Conservation (phyloP, 345 rosid species). For the Firmiana major region DNA sequence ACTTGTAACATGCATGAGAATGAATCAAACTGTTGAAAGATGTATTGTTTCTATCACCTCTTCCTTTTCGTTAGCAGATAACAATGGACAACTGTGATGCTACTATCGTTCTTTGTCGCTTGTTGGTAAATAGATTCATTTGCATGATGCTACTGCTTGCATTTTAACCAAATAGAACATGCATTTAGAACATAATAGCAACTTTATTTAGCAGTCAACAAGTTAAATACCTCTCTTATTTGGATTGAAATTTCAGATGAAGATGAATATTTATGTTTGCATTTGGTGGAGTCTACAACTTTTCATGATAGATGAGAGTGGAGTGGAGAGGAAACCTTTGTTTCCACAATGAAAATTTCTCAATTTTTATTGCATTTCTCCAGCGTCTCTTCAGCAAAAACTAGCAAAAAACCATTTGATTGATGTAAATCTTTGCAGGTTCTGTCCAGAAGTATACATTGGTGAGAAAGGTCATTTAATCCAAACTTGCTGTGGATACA, state of each 20-base stretch:
- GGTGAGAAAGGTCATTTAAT: constrained; percentile 88
- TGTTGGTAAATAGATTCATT: background rate
- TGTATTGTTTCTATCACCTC: background rate
- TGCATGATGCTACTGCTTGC: background rate
- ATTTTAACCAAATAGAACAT: background rate
- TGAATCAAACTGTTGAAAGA: background rate
- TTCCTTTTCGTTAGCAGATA: background rate
- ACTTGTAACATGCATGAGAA: background rate
- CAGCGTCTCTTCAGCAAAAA: background rate
- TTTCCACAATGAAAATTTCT: background rate
- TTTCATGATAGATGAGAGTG: background rate
- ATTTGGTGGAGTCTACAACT: background rate
- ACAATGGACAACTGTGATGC: background rate
- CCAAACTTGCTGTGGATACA: constrained; percentile 69
- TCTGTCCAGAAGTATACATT: constrained; percentile 73
- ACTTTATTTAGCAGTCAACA: background rate
- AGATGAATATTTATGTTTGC: background rate
- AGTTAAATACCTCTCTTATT: background rate
- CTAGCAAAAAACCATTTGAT: background rate
- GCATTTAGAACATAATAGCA: background rate
- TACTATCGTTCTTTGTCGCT: background rate
- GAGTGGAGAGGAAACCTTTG: background rate
- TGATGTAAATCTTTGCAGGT: constrained; percentile 40
- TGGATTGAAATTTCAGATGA: background rate
- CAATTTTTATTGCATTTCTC: background rate